phyloP scores from a whole-genome alignment of 2,329 filamentous ascomycete genomes.

The Colletotrichum euphorbiae region DNA sequence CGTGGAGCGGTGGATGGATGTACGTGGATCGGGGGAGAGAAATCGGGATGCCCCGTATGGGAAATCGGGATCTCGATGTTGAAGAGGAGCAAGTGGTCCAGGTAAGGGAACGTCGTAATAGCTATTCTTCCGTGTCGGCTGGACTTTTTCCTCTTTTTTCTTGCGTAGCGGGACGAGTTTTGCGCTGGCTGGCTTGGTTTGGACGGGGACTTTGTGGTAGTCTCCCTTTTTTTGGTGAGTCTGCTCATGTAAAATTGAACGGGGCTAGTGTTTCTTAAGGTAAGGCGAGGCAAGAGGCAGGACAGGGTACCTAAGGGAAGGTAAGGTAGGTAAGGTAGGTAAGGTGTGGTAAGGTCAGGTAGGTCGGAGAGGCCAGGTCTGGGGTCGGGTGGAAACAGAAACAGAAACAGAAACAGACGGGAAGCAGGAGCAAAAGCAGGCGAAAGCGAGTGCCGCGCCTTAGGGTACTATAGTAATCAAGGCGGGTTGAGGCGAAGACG shows the following conservation, averaged over 20 bases:
- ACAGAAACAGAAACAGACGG: neutral
- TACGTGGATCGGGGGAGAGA: conserved; percentile 25
- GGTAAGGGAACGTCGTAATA: conserved; percentile 26
- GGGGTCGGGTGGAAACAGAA: neutral
- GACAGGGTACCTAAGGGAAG: neutral
- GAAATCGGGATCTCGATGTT: conserved; percentile 38
- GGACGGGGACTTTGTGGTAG: no score
- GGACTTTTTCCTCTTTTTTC: neutral
- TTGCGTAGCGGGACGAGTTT: no score
- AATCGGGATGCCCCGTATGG: conserved; percentile 32
- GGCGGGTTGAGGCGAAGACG: no score
- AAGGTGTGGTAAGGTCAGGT: neutral
- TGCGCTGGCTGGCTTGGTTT: no score
- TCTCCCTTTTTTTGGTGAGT: neutral
- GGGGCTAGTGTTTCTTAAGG: neutral
- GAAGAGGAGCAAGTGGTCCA: neutral
- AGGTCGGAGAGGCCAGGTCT: neutral
- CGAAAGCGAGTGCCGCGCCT: neutral
- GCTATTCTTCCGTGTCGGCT: neutral
- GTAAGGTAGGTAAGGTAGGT: neutral
- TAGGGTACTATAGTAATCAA: neutral
- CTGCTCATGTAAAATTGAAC: neutral
- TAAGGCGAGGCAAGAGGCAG: neutral
- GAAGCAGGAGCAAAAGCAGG: conserved; percentile 6
- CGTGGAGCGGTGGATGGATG: conserved; percentile 23